Evolutionary conservation across 129 eudicot genomes (phyloP), one percentile per base, ranked within the genome.

Genomic region (Pulicaria dysenterica): DNA sequence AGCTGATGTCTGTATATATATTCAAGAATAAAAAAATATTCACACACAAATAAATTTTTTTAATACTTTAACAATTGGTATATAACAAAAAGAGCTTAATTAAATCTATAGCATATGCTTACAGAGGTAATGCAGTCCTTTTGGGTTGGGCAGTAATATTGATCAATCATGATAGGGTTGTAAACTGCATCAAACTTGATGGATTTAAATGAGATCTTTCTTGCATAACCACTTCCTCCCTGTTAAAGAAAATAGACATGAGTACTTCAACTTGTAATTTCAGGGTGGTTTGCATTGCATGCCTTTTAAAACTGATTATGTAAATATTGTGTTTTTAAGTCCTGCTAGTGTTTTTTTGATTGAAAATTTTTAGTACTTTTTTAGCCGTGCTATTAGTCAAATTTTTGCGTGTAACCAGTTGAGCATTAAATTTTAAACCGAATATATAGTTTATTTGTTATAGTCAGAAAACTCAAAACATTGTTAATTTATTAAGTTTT

Each of bases 201-300:
- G 49, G 79, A 85, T 49, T 76, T 65, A 46, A 88, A 88, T 8
- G 91, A 83, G 58, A 88, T 85, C 47, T 68, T 83, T 67, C 83
- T 88, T 16, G 91, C 95, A 70, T 85, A 71, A 48, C 95, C 91
- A 72, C 68, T 61, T 46, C 87, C 95, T 48, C 95, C 91, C 91
- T 85, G 73, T 58, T 12, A 34, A 53, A 49, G 11, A 75, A 15
- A 73, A 13, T 38, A 62, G 4, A 47, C 12, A 48, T 0, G 43
- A 72, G 44, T 11, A n/a, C n/a, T n/a, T 7, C 6, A 17, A 56
- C 9, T 3, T 4, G 39, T 56, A 24, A 17, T 56, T 19, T 17
- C 5, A 11, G 37, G 37, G 60, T 8, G 38, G 17, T 19, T 55
- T 12, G 38, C 7, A 24, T 24, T 56, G 61, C n/a, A n/a, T n/a